A percentile compares a stretch with the other conserved stretches of the same genome.
phyloP scores from a whole-genome alignment of 2,329 filamentous ascomycete species.

The Helotiales sp. region DNA sequence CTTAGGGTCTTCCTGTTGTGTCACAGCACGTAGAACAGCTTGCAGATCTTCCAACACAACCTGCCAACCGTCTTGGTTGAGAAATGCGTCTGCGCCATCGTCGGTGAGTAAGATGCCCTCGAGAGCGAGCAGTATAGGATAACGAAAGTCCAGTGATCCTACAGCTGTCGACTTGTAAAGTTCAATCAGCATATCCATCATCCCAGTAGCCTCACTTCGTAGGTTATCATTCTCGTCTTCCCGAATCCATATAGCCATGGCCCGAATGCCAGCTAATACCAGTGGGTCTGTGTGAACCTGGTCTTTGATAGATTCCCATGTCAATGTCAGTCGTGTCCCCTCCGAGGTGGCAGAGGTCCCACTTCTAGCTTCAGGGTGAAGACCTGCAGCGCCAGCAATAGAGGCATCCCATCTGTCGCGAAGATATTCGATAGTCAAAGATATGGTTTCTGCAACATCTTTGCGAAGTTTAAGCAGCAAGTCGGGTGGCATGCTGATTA shows the following conservation, averaged over 20 bases:
- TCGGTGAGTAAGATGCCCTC: slow-evolving; percentile 55
- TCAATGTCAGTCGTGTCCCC: slow-evolving; percentile 48
- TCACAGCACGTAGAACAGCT: slow-evolving; percentile 40
- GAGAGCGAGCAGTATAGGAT: slow-evolving; percentile 57
- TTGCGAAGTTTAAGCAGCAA: slow-evolving; percentile 61
- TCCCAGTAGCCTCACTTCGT: slow-evolving; percentile 47
- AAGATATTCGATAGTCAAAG: slow-evolving; percentile 63
- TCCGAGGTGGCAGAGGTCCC: slow-evolving; percentile 44
- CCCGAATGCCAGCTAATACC: slow-evolving; percentile 56
- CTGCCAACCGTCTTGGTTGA: slow-evolving; percentile 54
- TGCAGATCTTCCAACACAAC: slow-evolving; percentile 52
- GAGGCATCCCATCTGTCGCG: slow-evolving; percentile 70
- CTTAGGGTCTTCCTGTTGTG: slow-evolving; percentile 1
- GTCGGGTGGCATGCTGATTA: slow-evolving; percentile 54
- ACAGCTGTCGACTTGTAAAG: slow-evolving; percentile 48
- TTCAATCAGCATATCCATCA: slow-evolving; percentile 64
- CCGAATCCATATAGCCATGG: slow-evolving; percentile 65
- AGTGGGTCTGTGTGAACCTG: slow-evolving; percentile 54
- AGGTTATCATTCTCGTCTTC: slow-evolving; percentile 65
- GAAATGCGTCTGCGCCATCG: slow-evolving; percentile 41
- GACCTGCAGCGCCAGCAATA: slow-evolving; percentile 59
- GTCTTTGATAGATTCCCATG: slow-evolving; percentile 57
- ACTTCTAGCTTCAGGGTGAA: slow-evolving; percentile 57
- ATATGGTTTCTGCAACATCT: slow-evolving; percentile 62
- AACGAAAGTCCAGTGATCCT: slow-evolving; percentile 51